These are phyloP conservation scores for Lyophyllum decastes DNA, from an alignment of 768 basidiomycete genomes.

Conservation along the genomic window DNA sequence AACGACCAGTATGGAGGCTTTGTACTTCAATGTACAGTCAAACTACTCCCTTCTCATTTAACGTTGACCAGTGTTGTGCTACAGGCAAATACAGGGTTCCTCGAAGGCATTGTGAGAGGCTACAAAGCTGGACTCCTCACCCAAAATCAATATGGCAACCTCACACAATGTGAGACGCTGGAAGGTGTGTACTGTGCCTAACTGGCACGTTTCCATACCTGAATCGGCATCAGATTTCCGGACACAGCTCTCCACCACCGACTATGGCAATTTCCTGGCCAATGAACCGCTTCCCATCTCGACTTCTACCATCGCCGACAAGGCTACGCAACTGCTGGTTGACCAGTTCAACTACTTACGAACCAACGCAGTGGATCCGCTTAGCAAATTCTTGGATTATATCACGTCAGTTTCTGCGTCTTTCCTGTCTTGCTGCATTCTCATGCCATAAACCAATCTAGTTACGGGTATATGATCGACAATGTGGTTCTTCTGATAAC, in stretches of 20 bases:
- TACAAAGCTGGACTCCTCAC: constrained; percentile 93
- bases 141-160: constrained; percentile 87
- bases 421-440: not conserved
- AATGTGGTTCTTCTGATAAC: constrained; percentile 97
- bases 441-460: constrained; percentile 31
- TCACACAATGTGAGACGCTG: constrained; percentile 95
- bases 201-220: not conserved
- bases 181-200: constrained; percentile 63
- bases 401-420: constrained; percentile 73
- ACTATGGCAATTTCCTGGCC: constrained; percentile 97
- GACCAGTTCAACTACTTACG: constrained; percentile 96
- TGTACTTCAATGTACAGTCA: constrained; percentile 79
- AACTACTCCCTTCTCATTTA: constrained; percentile 1
- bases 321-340: constrained; percentile 92
- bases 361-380: constrained; percentile 86
- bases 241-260: constrained; percentile 93
- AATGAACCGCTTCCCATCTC: constrained; percentile 94
- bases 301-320: constrained; percentile 95
- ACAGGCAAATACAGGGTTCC: constrained; percentile 72
- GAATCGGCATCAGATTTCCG: constrained; percentile 71
- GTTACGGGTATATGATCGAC: constrained; percentile 99
- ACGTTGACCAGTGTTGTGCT: not conserved
- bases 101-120: constrained; percentile 85
- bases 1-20: constrained; percentile 67
- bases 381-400: constrained; percentile 94